Evolutionary conservation across 1,284 basidiomycete genomes (phyloP), one percentile per base, ranked within the genome.

Genomic region (Singerocomus inundabilis): DNA sequence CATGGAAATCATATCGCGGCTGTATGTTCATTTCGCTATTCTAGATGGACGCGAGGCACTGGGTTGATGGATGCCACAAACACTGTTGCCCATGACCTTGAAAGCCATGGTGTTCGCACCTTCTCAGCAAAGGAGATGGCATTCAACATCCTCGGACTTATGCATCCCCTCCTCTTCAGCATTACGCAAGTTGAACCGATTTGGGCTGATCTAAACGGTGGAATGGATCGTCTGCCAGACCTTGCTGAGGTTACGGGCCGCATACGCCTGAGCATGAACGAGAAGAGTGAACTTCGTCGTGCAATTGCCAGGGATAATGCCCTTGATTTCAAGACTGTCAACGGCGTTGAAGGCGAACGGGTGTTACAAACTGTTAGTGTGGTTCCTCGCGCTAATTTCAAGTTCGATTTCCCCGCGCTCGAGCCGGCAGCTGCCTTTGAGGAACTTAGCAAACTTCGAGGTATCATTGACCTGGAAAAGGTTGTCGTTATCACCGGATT

Each of bases 111-210:
- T 59, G 91, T 97, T 55, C 85, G 96, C 60, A 99, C 97, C 5
- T 99, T 98, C 84, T 97, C 93, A 4, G 90, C 95, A 43, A 98
- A 98, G 76, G 96, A 99, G 76, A 99, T 99, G 96, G 94, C 95
- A 4, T 99, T 99, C 85, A 99, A 98, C 75, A 93, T 99, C 62
- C 86, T 99, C 50, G 97, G 96, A 59, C 81, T 96, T 41, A 97
- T 99, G 93, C 97, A 98, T 70, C 96, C 97, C 37, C 84, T 98
- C n/a, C 82, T 99, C 46, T 98, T 98, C 80, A 98, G 96, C 70
- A 95, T 98, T 66, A 97, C 96, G n/a, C 97, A 99, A 71, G 95
- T 99, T 50, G 96, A 99, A 69, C 96, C 96, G 7, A 94, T 99
- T 65, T 98, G 95, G 94, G 95, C 94, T 44, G 94, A 98, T 68